Conservation (phyloP, 371 early-diverging fungal species). For the Coemansia sp. region DNA sequence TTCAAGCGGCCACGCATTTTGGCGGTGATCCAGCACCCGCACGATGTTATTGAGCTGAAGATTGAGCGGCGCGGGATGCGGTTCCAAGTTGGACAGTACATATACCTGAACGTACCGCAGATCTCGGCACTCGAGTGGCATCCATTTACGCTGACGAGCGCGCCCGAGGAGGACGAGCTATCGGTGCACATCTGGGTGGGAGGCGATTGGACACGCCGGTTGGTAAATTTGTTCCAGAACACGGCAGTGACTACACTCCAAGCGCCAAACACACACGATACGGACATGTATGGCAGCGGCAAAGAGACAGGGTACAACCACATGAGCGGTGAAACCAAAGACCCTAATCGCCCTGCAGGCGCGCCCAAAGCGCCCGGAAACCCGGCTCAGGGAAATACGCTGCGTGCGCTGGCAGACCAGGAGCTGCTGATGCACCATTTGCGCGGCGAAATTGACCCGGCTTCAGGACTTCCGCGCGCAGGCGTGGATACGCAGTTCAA, state of each 20-base stretch:
- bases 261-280: neutral
- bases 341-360: neutral
- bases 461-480: slow-evolving; percentile 29
- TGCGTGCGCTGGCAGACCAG: slow-evolving; percentile 43
- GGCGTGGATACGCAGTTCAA: slow-evolving; percentile 27
- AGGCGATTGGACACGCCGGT: slow-evolving; percentile 77
- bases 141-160: slow-evolving; percentile 84
- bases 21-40: slow-evolving; percentile 65
- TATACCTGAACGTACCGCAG: slow-evolving; percentile 67
- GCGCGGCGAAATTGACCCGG: slow-evolving; percentile 38
- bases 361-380: slow-evolving; percentile 1
- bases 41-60: slow-evolving; percentile 68
- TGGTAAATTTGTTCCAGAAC: slow-evolving; percentile 59
- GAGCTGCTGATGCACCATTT: slow-evolving; percentile 45
- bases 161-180: slow-evolving; percentile 75
- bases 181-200: slow-evolving; percentile 77
- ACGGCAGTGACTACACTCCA: slow-evolving; percentile 20
- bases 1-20: slow-evolving; percentile 37
- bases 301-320: neutral
- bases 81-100: slow-evolving; percentile 57
- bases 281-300: neutral
- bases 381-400: slow-evolving; percentile 18
- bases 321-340: slow-evolving; percentile 10
- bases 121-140: slow-evolving; percentile 71
- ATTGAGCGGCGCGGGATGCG: slow-evolving; percentile 61